Conservation (phyloP, 345 rosid species). For the Lepidium africanum region DNA sequence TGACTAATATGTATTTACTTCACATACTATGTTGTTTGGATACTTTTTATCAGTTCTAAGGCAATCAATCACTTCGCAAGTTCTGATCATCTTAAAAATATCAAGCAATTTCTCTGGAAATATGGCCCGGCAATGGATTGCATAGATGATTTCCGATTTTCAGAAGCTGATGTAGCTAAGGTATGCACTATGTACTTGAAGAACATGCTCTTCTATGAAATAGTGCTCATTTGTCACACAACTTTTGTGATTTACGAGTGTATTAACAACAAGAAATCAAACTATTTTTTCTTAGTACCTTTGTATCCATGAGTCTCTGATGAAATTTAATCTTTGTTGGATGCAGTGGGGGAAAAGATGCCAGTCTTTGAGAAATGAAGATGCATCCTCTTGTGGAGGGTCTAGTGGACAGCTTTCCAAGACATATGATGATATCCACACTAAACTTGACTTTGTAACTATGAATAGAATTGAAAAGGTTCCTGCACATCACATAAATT, state of each 20-base stretch:
- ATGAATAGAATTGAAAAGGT: slow-evolving; percentile 42
- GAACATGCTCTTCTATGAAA: background rate
- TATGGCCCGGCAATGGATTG: slow-evolving; percentile 56
- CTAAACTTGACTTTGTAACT: slow-evolving; percentile 38
- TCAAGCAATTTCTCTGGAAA: slow-evolving; percentile 79
- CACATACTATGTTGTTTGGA: background rate
- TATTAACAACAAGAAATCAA: background rate
- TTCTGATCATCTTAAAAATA: slow-evolving; percentile 57
- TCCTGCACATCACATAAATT: slow-evolving; percentile 31
- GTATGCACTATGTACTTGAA: slow-evolving; percentile 25
- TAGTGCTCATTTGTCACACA: background rate
- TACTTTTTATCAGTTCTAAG: slow-evolving; percentile 36
- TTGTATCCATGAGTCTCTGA: background rate
- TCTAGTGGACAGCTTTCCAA: slow-evolving; percentile 28
- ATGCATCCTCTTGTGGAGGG: slow-evolving; percentile 29
- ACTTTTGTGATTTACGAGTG: background rate
- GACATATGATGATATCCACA: slow-evolving; percentile 77
- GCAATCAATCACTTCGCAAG: slow-evolving; percentile 68
- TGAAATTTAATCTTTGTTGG: background rate
- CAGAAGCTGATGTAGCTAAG: slow-evolving; percentile 53
- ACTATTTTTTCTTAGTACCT: background rate
- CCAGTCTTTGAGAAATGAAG: slow-evolving; percentile 37
- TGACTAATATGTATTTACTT: background rate
- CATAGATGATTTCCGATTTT: slow-evolving; percentile 44
- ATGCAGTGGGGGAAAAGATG: slow-evolving; percentile 77